Evolutionary conservation across 495 filamentous ascomycete genomes (phyloP).

Genomic region (Talaromyces stipitatus): DNA sequence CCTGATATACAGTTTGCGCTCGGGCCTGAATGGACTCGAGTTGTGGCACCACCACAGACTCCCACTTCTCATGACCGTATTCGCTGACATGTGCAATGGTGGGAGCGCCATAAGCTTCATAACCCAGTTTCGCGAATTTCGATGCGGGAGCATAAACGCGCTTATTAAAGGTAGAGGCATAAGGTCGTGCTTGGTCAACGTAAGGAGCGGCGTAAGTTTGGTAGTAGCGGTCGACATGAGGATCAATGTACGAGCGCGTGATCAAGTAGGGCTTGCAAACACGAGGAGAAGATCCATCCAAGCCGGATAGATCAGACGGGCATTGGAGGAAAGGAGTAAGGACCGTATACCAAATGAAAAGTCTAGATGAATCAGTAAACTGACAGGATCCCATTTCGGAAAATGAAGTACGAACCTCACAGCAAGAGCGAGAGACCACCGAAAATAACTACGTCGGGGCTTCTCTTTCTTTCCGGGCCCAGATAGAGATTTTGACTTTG

Average conservation of each 20-base stretch:
- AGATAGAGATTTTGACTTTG: neutral
- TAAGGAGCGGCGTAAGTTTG: constrained; percentile 74
- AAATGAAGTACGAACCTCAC: constrained; percentile 47
- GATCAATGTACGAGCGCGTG: constrained; percentile 56
- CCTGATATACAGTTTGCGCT: constrained; percentile 57
- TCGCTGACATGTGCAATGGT: constrained; percentile 56
- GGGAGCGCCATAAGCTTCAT: constrained; percentile 71
- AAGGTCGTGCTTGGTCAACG: constrained; percentile 67
- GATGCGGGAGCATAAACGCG: constrained; percentile 59
- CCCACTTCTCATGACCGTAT: constrained; percentile 67
- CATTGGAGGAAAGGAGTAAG: constrained; percentile 76
- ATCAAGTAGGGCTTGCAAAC: constrained; percentile 83
- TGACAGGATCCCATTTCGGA: neutral
- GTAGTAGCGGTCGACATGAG: constrained; percentile 83
- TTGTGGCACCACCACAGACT: constrained; percentile 65
- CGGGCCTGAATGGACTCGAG: constrained; percentile 54
- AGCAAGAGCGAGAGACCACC: constrained; percentile 46
- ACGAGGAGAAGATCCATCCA: constrained; percentile 62
- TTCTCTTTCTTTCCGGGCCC: constrained; percentile 11
- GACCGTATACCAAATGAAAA: constrained; percentile 79
- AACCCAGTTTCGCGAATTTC: constrained; percentile 52
- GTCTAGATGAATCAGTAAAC: constrained; percentile 34
- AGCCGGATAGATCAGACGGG: constrained; percentile 56
- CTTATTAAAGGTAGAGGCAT: constrained; percentile 58
- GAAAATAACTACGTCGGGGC: constrained; percentile 29